These are phyloP conservation scores for Myochromella boudieri DNA, from an alignment of 768 basidiomycete species.

Conservation along the genomic window DNA sequence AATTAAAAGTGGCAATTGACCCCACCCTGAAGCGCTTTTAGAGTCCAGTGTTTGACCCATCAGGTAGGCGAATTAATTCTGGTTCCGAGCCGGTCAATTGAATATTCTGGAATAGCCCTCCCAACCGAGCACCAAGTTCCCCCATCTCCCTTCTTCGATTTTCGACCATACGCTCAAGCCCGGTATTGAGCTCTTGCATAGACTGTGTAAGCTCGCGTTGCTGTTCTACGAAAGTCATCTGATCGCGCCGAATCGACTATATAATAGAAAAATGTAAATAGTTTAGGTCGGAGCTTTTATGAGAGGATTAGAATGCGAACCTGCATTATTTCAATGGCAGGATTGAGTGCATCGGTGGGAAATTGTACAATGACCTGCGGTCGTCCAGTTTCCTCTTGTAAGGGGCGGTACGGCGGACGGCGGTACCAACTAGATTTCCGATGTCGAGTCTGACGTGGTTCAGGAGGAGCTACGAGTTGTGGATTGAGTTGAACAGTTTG, in stretches of 20 bases:
- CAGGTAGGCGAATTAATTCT: too few species aligned
- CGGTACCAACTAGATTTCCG: background rate
- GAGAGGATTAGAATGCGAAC: background rate
- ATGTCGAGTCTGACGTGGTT: background rate
- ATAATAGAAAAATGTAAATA: background rate
- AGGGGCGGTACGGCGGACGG: background rate
- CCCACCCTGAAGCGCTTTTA: too few species aligned
- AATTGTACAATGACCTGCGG: background rate
- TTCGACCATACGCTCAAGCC: constrained; percentile 2
- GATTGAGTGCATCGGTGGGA: constrained; percentile 1
- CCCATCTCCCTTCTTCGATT: background rate
- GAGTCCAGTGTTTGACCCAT: too few species aligned
- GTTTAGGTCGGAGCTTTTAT: background rate
- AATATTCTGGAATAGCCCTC: too few species aligned
- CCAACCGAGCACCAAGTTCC: background rate
- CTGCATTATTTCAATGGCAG: constrained; percentile 1
- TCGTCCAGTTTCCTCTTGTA: background rate
- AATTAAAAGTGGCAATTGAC: too few species aligned
- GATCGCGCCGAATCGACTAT: constrained; percentile 3
- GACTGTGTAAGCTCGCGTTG: constrained; percentile 4
- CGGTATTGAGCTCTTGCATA: constrained; percentile 4
- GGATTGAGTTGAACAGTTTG: background rate
- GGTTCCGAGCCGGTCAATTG: too few species aligned
- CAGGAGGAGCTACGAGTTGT: background rate
- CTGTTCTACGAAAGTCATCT: constrained; percentile 7